These are phyloP conservation scores for Amanita rubescens DNA, from an alignment of 768 basidiomycete species.

Conservation along the genomic window DNA sequence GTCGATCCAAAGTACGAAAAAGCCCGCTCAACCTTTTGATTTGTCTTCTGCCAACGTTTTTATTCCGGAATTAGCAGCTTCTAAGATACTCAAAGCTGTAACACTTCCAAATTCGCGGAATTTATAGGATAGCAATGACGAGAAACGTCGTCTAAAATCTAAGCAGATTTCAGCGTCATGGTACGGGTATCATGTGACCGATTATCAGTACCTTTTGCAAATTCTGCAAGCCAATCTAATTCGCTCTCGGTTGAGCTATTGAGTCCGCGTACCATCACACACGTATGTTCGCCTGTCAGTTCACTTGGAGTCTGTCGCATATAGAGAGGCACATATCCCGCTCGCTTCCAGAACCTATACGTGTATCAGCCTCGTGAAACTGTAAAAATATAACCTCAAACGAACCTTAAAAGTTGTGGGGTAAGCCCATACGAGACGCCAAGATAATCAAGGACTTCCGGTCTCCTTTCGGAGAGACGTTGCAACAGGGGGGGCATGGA, in stretches of 20 bases:
- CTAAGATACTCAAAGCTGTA: constrained; percentile 80
- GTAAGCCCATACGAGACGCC: constrained; percentile 97
- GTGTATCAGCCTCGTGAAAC: constrained; percentile 2
- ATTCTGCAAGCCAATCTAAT: constrained; percentile 81
- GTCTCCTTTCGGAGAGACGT: constrained; percentile 81
- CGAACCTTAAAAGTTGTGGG: constrained; percentile 67
- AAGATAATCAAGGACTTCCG: constrained; percentile 86
- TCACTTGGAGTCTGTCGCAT: constrained; percentile 91
- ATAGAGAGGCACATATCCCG: constrained; percentile 87
- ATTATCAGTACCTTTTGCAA: constrained; percentile 59
- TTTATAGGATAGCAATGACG: constrained; percentile 84
- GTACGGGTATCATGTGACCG: neutral
- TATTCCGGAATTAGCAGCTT: constrained; percentile 66
- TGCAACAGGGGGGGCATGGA: constrained; percentile 93
- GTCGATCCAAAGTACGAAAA: neutral
- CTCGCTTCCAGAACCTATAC: constrained; percentile 88
- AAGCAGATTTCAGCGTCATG: neutral
- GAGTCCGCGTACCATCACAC: constrained; percentile 89
- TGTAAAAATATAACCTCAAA: neutral
- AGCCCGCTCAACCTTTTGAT: constrained; percentile 33
- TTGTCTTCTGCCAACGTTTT: constrained; percentile 36
- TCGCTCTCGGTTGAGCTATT: constrained; percentile 56
- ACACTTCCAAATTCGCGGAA: constrained; percentile 92
- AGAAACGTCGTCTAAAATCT: constrained; percentile 93
- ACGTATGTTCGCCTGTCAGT: constrained; percentile 93